phyloP scores from a whole-genome alignment of 2,329 filamentous ascomycete genomes.

The Xylaria sp. region DNA sequence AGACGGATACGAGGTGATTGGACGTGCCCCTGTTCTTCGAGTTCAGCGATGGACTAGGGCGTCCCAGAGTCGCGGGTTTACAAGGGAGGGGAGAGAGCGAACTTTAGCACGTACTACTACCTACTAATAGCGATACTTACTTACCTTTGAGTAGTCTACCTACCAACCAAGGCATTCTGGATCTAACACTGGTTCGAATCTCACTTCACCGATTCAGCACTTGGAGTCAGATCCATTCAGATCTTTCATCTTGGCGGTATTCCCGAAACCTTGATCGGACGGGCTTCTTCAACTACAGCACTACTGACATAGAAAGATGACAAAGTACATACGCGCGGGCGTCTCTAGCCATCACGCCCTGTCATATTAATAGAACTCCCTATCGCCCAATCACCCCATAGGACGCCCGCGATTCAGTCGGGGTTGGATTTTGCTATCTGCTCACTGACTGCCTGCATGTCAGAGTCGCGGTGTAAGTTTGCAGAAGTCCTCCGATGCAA shows the following conservation, averaged over 20 bases:
- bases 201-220: no score
- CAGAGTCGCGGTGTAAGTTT: constrained; percentile 21
- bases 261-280: neutral
- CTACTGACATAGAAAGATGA: no score
- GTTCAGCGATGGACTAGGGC: constrained; percentile 8
- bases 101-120: neutral
- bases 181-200: neutral
- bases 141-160: no score
- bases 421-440: constrained; percentile 21
- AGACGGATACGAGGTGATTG: constrained; percentile 8
- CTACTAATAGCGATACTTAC: no score
- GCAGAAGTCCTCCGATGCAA: neutral
- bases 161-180: no score
- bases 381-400: neutral
- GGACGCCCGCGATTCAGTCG: neutral
- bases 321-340: neutral
- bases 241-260: no score
- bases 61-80: constrained; percentile 22
- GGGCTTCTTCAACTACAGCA: neutral
- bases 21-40: constrained; percentile 8
- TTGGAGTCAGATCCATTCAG: neutral
- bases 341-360: neutral
- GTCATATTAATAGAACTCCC: constrained; percentile 7
- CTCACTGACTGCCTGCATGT: constrained; percentile 20
- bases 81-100: constrained; percentile 6